Percentiles rank a stretch among this genome's conserved stretches.
phyloP scores from a whole-genome alignment of 2,329 filamentous ascomycete species.

The Epichloe glyceriae region DNA sequence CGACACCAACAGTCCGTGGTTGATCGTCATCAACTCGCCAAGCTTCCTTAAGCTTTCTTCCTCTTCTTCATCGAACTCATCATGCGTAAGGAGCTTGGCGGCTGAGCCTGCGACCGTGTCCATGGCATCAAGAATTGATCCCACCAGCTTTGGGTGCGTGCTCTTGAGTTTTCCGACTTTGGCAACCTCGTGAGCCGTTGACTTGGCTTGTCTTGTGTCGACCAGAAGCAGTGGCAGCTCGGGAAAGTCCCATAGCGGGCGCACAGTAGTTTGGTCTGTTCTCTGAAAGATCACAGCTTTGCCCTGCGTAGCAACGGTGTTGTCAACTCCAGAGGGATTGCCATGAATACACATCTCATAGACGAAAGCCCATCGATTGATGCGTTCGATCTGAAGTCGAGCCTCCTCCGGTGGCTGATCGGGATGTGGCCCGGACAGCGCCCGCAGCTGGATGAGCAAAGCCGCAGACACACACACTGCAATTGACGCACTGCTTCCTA shows the following conservation, averaged over 20 bases:
- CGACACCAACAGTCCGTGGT: constrained; percentile 83
- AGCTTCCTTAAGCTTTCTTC: constrained; percentile 55
- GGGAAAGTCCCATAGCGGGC: constrained; percentile 73
- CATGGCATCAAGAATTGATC: constrained; percentile 72
- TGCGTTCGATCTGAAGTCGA: constrained; percentile 80
- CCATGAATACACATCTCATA: constrained; percentile 96
- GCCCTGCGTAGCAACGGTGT: constrained; percentile 85
- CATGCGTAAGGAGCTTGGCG: constrained; percentile 39
- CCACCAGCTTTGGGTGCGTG: constrained; percentile 63
- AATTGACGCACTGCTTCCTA: constrained; percentile 91
- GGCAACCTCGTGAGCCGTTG: constrained; percentile 70
- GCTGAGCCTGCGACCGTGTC: constrained; percentile 54
- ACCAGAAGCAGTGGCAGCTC: constrained; percentile 83
- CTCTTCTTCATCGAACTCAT: constrained; percentile 54
- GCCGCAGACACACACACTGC: constrained; percentile 78
- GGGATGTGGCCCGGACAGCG: constrained; percentile 78
- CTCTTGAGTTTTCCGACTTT: constrained; percentile 68
- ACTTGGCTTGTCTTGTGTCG: constrained; percentile 78
- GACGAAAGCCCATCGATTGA: constrained; percentile 97
- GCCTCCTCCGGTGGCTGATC: constrained; percentile 83
- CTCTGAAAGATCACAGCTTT: constrained; percentile 89
- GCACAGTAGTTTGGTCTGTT: constrained; percentile 60
- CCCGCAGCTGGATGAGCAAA: constrained; percentile 75
- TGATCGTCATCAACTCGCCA: constrained; percentile 82
- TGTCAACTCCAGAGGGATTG: constrained; percentile 92